These are phyloP conservation scores for Rhododendron mucronatum DNA, from an alignment of 148 eudicot genomes.

Conservation along the genomic window DNA sequence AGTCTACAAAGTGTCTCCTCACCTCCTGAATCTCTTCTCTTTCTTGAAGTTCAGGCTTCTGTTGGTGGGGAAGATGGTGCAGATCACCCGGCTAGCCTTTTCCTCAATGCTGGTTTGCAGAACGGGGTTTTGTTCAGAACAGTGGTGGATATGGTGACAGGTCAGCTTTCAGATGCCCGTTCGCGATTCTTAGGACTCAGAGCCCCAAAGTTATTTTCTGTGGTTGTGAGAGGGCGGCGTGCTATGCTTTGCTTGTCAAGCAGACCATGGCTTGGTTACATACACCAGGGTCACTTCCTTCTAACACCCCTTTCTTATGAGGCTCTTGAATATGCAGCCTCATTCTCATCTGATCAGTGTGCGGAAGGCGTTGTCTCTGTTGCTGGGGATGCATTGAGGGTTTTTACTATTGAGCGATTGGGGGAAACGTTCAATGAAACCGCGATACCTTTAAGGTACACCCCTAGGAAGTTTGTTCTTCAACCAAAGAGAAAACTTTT, in stretches of 20 bases:
- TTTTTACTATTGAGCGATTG: constrained; percentile 90
- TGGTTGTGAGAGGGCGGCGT: constrained; percentile 69
- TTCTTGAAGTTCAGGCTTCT: constrained; percentile 96
- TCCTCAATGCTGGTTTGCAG: constrained; percentile 90
- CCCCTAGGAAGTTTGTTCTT: constrained; percentile 91
- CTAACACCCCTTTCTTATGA: constrained; percentile 91
- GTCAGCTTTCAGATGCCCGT: constrained; percentile 96
- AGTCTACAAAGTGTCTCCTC: constrained; percentile 96
- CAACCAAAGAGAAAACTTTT: constrained; percentile 75
- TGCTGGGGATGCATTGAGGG: constrained; percentile 87
- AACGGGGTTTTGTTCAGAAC: constrained; percentile 94
- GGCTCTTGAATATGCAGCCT: constrained; percentile 91
- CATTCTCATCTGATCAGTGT: constrained; percentile 98
- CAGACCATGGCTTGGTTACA: constrained; percentile 98
- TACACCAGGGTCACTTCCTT: constrained; percentile 95
- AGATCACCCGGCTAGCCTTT: constrained; percentile 96
- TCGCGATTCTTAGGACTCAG: constrained; percentile 88
- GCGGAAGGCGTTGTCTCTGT: constrained; percentile 99
- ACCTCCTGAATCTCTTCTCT: constrained; percentile 88
- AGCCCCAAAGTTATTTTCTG: constrained; percentile 86
- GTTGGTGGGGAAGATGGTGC: constrained; percentile 98
- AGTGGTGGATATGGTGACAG: constrained; percentile 96
- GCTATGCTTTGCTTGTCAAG: constrained; percentile 99
- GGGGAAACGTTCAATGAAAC: constrained; percentile 97
- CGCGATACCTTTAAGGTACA: constrained; percentile 78